A percentile compares a stretch with the other conserved stretches of the same genome.
Conservation (phyloP, 495 filamentous ascomycete species). For the Neurospora sp. region DNA sequence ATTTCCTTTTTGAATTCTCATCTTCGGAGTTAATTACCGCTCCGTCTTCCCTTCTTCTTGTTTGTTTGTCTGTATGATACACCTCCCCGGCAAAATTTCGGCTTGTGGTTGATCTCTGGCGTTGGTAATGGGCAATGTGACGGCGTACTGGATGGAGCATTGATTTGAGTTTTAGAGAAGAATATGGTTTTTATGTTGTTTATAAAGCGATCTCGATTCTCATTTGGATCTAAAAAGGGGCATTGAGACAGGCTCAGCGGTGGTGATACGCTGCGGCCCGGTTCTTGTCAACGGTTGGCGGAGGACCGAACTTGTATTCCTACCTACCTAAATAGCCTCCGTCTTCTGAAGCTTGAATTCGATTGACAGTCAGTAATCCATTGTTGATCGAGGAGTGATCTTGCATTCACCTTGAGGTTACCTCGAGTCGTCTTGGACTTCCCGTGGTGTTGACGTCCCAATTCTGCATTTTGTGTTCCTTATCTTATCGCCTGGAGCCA, state of each 20-base stretch:
- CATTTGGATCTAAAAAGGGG: slow-evolving; percentile 10
- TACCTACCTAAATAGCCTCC: not conserved
- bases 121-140: slow-evolving; percentile 20
- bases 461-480: not conserved
- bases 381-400: not conserved
- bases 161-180: slow-evolving; percentile 7
- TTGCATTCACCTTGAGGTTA: not conserved
- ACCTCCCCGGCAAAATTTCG: slow-evolving; percentile 17
- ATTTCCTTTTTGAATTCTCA: slow-evolving; percentile 2
- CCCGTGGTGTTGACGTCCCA: not conserved
- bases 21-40: not conserved
- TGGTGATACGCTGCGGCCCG: not conserved
- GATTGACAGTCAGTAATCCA: not conserved
- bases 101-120: slow-evolving; percentile 19
- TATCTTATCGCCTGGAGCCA: not conserved
- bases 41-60: slow-evolving; percentile 5
- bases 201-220: slow-evolving; percentile 11
- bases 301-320: not conserved
- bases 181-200: slow-evolving; percentile 8
- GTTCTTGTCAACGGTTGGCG: not conserved
- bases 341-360: not conserved
- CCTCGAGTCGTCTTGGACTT: not conserved
- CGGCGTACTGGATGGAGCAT: slow-evolving; percentile 16
- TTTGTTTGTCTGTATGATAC: slow-evolving; percentile 25
- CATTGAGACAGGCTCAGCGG: not conserved